These are phyloP conservation scores for Arthrobotrys iridis DNA, from an alignment of 2,329 filamentous ascomycete species.

Conservation along the genomic window DNA sequence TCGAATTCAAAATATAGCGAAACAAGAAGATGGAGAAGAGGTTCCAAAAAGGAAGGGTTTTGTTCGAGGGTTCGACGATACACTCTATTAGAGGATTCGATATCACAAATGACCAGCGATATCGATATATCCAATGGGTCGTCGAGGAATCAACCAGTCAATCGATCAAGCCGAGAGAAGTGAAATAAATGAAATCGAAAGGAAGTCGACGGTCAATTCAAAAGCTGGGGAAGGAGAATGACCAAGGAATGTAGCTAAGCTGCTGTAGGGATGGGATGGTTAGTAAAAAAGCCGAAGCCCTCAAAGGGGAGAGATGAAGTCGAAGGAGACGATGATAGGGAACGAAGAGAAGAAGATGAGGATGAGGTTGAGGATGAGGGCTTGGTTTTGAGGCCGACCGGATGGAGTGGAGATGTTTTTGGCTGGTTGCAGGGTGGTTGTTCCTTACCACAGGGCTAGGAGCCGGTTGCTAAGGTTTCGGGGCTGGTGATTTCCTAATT, in stretches of 20 bases:
- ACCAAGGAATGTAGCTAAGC: constrained; percentile 28
- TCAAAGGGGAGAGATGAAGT: constrained; percentile 22
- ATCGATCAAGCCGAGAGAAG: neutral
- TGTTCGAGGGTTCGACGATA: too few species aligned
- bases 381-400: constrained; percentile 52
- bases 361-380: constrained; percentile 33
- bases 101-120: neutral
- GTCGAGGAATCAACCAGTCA: too few species aligned
- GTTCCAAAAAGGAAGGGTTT: too few species aligned
- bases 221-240: too few species aligned
- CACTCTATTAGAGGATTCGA: too few species aligned
- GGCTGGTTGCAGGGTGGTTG: constrained; percentile 19
- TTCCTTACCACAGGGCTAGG: constrained; percentile 32
- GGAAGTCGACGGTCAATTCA: neutral
- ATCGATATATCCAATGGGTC: neutral
- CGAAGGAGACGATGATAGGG: constrained; percentile 18
- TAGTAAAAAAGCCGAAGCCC: constrained; percentile 11
- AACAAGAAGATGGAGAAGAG: too few species aligned
- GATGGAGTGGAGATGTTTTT: constrained; percentile 20
- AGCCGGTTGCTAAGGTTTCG: constrained; percentile 55
- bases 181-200: neutral
- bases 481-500: constrained; percentile 44
- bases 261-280: constrained; percentile 4
- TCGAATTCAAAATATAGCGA: too few species aligned
- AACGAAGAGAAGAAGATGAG: constrained; percentile 25